These are phyloP conservation scores for Ilex asprella DNA, from an alignment of 257 asterid species.

Conservation along the genomic window DNA sequence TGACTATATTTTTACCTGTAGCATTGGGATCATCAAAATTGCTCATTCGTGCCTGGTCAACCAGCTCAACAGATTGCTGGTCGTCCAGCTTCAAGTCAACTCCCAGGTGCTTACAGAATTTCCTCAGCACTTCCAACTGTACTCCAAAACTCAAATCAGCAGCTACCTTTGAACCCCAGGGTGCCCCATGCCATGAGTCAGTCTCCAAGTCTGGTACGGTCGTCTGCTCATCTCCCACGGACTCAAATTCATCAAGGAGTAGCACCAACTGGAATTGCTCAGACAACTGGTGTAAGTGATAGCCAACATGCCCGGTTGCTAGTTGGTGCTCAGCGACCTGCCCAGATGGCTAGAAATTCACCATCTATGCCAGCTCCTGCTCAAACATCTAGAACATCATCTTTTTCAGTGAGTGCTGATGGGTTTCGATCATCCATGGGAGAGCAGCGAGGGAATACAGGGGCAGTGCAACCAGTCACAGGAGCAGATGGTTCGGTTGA, in stretches of 20 bases:
- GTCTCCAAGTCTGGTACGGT: slow-evolving; percentile 22
- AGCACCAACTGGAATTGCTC: slow-evolving; percentile 23
- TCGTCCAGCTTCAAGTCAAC: slow-evolving; percentile 28
- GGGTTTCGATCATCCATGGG: slow-evolving; percentile 12
- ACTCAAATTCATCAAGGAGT: slow-evolving; percentile 25
- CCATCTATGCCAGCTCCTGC: slow-evolving; percentile 1
- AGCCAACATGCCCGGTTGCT: slow-evolving; percentile 30
- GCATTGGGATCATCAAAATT: slow-evolving; percentile 28
- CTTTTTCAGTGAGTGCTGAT: slow-evolving; percentile 24
- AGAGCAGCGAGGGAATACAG: slow-evolving; percentile 26
- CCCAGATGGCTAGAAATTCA: slow-evolving; percentile 19
- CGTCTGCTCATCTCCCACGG: slow-evolving; percentile 19
- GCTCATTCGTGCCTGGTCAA: slow-evolving; percentile 15
- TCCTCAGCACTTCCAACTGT: slow-evolving; percentile 17
- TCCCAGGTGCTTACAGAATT: slow-evolving; percentile 24
- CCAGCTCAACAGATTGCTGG: slow-evolving; percentile 27
- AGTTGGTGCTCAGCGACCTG: slow-evolving; percentile 34
- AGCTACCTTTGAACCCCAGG: slow-evolving; percentile 16
- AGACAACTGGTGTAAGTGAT: slow-evolving; percentile 12
- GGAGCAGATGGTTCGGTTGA: slow-evolving; percentile 17
- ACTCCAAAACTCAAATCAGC: slow-evolving; percentile 21
- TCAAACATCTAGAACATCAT: slow-evolving; percentile 23
- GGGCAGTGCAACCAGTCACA: slow-evolving; percentile 23
- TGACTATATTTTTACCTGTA: slow-evolving; percentile 9
- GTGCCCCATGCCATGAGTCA: slow-evolving; percentile 24